A percentile compares a stretch with the other conserved stretches of the same genome.
Evolutionary conservation across 805 yeast species (phyloP).

Genomic region (Blastobotrys americana): DNA sequence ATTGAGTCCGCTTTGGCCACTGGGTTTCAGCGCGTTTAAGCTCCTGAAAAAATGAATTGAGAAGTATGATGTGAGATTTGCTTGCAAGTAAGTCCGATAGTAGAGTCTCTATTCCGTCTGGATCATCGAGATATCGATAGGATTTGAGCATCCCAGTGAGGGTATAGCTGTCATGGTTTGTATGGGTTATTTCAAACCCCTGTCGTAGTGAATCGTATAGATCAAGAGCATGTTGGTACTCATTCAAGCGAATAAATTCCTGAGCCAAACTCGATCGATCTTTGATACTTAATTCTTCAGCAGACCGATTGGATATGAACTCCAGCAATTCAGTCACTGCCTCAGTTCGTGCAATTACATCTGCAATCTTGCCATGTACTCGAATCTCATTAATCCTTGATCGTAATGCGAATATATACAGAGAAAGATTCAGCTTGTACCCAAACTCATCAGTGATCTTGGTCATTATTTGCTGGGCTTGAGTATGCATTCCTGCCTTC

Average conservation of each 20-base stretch:
- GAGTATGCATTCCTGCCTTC: not conserved
- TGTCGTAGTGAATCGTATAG: constrained; percentile 14
- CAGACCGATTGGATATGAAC: not conserved
- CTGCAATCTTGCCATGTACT: not conserved
- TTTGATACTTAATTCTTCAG: constrained; percentile 2
- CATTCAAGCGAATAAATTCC: constrained; percentile 8
- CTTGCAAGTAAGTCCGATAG: not conserved
- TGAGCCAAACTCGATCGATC: constrained; percentile 12
- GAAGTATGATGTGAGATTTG: not conserved
- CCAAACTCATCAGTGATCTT: not conserved
- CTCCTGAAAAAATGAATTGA: not conserved
- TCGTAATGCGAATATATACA: not conserved
- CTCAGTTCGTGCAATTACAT: not conserved
- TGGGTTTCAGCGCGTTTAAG: no score
- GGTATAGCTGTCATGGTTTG: constrained; percentile 16
- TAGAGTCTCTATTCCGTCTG: not conserved
- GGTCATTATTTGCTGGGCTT: not conserved
- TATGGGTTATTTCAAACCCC: constrained; percentile 7
- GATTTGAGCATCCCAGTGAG: constrained; percentile 10
- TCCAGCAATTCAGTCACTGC: not conserved
- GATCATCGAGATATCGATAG: constrained; percentile 4
- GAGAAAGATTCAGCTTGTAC: not conserved
- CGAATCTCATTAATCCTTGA: not conserved
- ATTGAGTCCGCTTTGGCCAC: no score
- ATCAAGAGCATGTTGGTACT: constrained; percentile 7